phyloP scores from a whole-genome alignment of 352 stramenopile genomes.

The Peronospora farinosa region DNA sequence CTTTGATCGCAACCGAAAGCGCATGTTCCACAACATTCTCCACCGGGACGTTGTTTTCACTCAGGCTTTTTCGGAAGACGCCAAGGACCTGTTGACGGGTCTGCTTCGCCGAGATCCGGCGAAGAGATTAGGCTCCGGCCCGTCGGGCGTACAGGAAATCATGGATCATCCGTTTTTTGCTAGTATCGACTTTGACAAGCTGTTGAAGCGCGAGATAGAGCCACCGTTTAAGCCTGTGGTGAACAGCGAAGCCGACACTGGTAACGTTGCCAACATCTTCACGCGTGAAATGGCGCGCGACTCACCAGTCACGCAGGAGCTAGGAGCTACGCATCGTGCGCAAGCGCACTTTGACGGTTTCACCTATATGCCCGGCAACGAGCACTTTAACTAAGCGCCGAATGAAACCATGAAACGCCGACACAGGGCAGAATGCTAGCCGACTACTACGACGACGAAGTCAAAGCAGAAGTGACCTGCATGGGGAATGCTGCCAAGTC shows the following conservation, averaged over 20 bases:
- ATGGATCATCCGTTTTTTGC: constrained; percentile 88
- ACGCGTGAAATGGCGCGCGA: constrained; percentile 81
- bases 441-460: constrained; percentile 21
- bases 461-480: constrained; percentile 15
- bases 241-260: constrained; percentile 73
- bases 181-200: constrained; percentile 78
- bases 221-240: constrained; percentile 85
- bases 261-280: constrained; percentile 86
- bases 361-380: constrained; percentile 83
- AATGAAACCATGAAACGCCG: constrained; percentile 4
- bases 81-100: constrained; percentile 72
- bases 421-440: constrained; percentile 26
- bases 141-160: constrained; percentile 82
- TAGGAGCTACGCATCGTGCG: constrained; percentile 75
- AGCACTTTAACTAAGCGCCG: constrained; percentile 46
- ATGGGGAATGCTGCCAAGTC: constrained; percentile 25
- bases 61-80: constrained; percentile 82
- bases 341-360: constrained; percentile 90
- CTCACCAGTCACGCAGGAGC: constrained; percentile 80
- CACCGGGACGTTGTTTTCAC: constrained; percentile 85
- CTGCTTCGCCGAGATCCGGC: constrained; percentile 79
- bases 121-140: constrained; percentile 74
- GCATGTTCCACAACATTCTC: constrained; percentile 93
- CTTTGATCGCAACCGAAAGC: constrained; percentile 92
- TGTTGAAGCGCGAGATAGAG: constrained; percentile 77